Percentiles rank a stretch among this genome's conserved stretches.
phyloP scores from a whole-genome alignment of 768 basidiomycete genomes.

The Cystofilobasidium macerans region DNA sequence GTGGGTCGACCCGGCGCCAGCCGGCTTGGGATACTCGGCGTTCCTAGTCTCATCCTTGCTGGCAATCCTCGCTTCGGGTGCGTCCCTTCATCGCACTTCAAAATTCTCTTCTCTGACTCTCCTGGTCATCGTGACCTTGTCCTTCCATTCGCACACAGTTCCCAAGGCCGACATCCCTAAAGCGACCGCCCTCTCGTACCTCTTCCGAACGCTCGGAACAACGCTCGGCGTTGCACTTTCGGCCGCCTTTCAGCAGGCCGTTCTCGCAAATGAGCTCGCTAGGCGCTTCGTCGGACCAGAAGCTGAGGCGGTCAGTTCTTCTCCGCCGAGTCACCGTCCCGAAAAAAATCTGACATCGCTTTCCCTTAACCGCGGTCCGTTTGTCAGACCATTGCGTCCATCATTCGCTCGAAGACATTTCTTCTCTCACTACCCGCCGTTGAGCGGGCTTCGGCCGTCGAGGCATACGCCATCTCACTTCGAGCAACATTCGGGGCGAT shows the following conservation, averaged over 20 bases:
- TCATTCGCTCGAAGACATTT: slow-evolving; percentile 22
- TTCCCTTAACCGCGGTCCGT: not conserved
- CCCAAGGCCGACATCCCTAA: slow-evolving; percentile 15
- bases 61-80: slow-evolving; percentile 17
- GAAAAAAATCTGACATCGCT: no score
- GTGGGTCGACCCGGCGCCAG: slow-evolving; percentile 13
- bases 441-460: slow-evolving; percentile 1
- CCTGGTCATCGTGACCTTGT: not conserved
- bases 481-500: slow-evolving; percentile 8
- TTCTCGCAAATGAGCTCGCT: slow-evolving; percentile 8
- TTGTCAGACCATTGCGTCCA: slow-evolving; percentile 12
- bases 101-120: not conserved
- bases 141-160: not conserved
- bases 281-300: not conserved
- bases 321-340: not conserved
- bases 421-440: slow-evolving; percentile 15
- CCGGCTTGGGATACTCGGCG: slow-evolving; percentile 21
- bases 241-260: slow-evolving; percentile 13
- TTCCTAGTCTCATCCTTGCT: slow-evolving; percentile 17
- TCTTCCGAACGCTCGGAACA: slow-evolving; percentile 19
- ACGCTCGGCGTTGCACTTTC: slow-evolving; percentile 16
- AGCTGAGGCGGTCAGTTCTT: not conserved
- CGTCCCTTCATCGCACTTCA: not conserved
- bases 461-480: slow-evolving; percentile 15
- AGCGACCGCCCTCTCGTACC: slow-evolving; percentile 21